Evolutionary conservation across 768 basidiomycete species (phyloP).

Genomic region (Calocybe indica): DNA sequence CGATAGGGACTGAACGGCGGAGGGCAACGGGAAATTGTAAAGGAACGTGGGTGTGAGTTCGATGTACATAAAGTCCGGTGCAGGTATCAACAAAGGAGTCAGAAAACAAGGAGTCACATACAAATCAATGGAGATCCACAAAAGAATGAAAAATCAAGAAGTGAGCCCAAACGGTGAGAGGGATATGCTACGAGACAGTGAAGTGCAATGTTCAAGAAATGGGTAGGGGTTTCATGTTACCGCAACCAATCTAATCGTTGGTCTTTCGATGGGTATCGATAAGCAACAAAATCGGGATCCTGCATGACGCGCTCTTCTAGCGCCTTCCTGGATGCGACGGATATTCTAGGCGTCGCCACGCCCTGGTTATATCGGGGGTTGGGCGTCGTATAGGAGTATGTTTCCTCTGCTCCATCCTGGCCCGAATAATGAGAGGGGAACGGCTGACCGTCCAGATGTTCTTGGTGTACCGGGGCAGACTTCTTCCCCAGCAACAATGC

Average conservation of each 20-base stretch:
- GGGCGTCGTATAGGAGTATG: conserved; percentile 39
- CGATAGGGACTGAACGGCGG: conserved; percentile 1
- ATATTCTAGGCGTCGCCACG: conserved; percentile 45
- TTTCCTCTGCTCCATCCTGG: conserved; percentile 24
- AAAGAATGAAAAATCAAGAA: background rate
- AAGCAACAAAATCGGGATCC: conserved; percentile 79
- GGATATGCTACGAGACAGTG: too few relatives aligned
- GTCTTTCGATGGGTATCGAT: conserved; percentile 79
- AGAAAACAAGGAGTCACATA: conserved; percentile 1
- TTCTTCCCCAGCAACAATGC: conserved; percentile 61
- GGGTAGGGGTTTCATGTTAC: conserved; percentile 14
- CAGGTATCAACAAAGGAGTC: background rate
- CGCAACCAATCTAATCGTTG: conserved; percentile 61
- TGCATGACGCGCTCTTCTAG: conserved; percentile 81
- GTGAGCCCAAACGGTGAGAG: too few relatives aligned
- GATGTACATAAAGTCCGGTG: background rate
- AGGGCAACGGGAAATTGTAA: conserved; percentile 1
- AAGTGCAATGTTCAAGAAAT: too few relatives aligned
- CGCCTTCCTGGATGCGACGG: conserved; percentile 61
- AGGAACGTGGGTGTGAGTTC: conserved; percentile 1
- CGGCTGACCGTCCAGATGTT: too few relatives aligned
- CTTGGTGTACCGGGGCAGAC: conserved; percentile 10
- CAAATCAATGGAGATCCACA: background rate
- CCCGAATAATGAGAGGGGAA: conserved; percentile 22
- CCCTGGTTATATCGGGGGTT: conserved; percentile 40